Conservation (phyloP, 2,329 filamentous ascomycete species). For the Hirsutella thompsonii region DNA sequence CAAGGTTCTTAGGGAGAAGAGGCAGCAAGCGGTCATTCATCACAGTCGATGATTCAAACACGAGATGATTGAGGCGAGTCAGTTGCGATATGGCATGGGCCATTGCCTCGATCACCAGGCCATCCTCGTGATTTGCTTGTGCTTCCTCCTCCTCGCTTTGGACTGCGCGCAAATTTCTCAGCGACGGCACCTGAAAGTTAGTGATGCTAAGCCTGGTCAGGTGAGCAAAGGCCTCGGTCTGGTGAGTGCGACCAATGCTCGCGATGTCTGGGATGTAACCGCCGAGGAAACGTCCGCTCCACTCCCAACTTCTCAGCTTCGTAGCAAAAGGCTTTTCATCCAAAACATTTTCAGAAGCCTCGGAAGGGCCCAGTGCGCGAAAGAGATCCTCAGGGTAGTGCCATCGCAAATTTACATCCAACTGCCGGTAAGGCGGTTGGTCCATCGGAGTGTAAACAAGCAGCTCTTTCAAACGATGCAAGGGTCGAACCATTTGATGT, state of each 20-base stretch:
- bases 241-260: constrained; percentile 40
- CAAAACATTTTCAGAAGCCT: constrained; percentile 30
- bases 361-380: constrained; percentile 32
- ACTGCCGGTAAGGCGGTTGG: constrained; percentile 48
- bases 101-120: constrained; percentile 25
- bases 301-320: constrained; percentile 42
- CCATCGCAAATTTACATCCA: constrained; percentile 50
- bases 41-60: constrained; percentile 63
- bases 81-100: constrained; percentile 30
- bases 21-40: constrained; percentile 57
- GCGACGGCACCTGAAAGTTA: constrained; percentile 47
- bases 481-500: constrained; percentile 44
- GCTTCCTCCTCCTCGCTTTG: constrained; percentile 17
- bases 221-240: constrained; percentile 38
- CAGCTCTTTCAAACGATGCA: constrained; percentile 56
- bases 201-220: constrained; percentile 46
- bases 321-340: constrained; percentile 18
- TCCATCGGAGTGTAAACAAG: constrained; percentile 62
- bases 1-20: constrained; percentile 51
- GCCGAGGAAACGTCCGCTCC: constrained; percentile 43
- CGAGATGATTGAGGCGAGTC: constrained; percentile 50
- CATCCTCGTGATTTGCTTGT: constrained; percentile 24
- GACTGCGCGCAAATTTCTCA: constrained; percentile 21
- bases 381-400: constrained; percentile 56
- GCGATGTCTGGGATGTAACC: constrained; percentile 30